Percentiles rank a stretch among this genome's conserved stretches.
Conservation (phyloP, 139 green algal genomes). For the Chlamydomonas incerta region DNA sequence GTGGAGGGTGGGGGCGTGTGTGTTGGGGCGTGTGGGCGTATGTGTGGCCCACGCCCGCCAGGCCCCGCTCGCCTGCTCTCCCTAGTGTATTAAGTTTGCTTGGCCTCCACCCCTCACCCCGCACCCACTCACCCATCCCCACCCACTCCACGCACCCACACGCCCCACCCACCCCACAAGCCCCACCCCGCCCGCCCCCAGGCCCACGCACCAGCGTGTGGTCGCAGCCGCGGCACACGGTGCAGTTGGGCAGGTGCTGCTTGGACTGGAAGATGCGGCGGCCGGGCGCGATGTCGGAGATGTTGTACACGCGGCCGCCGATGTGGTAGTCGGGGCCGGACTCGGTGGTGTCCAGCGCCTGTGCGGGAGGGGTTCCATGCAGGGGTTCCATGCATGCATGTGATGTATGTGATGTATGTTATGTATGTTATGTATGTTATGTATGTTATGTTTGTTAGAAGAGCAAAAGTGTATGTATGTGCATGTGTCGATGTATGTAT, state of each 20-base stretch:
- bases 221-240: slow-evolving; percentile 56
- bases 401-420: no score
- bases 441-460: no score
- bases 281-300: slow-evolving; percentile 46
- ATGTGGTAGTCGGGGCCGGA: slow-evolving; percentile 40
- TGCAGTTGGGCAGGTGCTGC: slow-evolving; percentile 54
- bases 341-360: slow-evolving; percentile 38
- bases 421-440: no score
- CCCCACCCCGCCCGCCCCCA: background rate
- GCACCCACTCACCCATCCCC: background rate
- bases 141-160: background rate
- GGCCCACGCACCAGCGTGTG: slow-evolving; percentile 43
- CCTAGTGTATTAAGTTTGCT: no score
- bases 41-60: no score
- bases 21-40: no score
- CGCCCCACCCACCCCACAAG: background rate
- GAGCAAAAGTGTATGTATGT: no score
- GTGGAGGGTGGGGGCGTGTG: no score
- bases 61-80: no score
- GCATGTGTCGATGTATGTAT: no score
- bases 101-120: background rate
- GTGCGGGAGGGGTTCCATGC: background rate
- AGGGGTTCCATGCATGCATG: no score
- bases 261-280: slow-evolving; percentile 23
- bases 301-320: slow-evolving; percentile 45